phyloP scores from a whole-genome alignment of 768 basidiomycete species.

The Cyclocybe aegerita region DNA sequence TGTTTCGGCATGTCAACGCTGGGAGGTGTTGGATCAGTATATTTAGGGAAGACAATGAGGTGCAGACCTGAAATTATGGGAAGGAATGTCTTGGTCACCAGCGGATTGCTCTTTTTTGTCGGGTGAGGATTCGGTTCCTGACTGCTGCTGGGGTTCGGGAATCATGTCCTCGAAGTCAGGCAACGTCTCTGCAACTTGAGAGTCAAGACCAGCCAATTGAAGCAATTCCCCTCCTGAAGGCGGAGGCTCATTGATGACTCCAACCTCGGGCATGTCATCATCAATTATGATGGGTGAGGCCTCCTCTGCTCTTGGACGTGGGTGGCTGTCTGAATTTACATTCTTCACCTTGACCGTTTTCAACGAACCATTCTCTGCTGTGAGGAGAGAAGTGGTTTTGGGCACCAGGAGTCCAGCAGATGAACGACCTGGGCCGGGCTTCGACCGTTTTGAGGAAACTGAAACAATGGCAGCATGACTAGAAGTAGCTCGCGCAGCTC shows the following conservation, averaged over 20 bases:
- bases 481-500: constrained; percentile 20
- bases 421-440: constrained; percentile 52
- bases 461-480: constrained; percentile 5
- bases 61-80: not conserved
- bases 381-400: constrained; percentile 50
- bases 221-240: constrained; percentile 40
- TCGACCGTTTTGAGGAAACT: constrained; percentile 20
- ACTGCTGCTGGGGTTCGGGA: constrained; percentile 3
- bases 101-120: not conserved
- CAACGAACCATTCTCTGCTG: constrained; percentile 48
- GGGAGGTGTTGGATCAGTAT: not conserved
- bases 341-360: constrained; percentile 51
- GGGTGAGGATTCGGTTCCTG: not conserved
- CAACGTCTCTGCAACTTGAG: constrained; percentile 36
- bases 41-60: not conserved
- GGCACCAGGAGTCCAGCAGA: constrained; percentile 38
- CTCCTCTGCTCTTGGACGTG: constrained; percentile 1
- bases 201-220: constrained; percentile 46
- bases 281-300: constrained; percentile 17
- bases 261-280: constrained; percentile 5
- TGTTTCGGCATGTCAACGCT: constrained; percentile 45
- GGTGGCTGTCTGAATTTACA: constrained; percentile 4
- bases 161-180: constrained; percentile 57
- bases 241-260: constrained; percentile 4
- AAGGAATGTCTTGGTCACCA: not conserved